Evolutionary conservation across 1,139 yeast species (phyloP).

Genomic region (Protomyces macrosporus): DNA sequence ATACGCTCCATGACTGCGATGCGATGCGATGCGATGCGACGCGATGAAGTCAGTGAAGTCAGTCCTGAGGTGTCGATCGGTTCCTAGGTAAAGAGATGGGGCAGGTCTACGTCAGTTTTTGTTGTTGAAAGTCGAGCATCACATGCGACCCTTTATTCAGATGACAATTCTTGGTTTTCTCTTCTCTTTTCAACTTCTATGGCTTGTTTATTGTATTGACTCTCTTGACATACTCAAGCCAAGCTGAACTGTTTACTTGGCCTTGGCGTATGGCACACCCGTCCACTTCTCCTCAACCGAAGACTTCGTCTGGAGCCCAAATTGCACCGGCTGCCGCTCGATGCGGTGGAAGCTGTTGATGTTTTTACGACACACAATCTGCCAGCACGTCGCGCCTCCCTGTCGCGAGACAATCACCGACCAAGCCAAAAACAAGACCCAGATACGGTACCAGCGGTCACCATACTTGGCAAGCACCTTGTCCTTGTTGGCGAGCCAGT

Average conservation of each 20-base stretch:
- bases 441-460: constrained; percentile 82
- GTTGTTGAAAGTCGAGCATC: not conserved
- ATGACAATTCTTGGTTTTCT: too few relatives aligned
- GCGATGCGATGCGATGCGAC: too few relatives aligned
- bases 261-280: constrained; percentile 16
- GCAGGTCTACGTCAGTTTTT: not conserved
- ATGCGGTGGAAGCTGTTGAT: constrained; percentile 77
- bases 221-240: not conserved
- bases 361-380: constrained; percentile 85
- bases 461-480: constrained; percentile 77
- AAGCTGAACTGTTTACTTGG: not conserved
- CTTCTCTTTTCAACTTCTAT: not conserved
- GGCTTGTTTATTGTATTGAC: not conserved
- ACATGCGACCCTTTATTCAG: not conserved
- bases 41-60: not conserved
- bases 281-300: constrained; percentile 14
- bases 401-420: constrained; percentile 84
- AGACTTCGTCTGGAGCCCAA: constrained; percentile 54
- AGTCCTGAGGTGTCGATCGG: not conserved
- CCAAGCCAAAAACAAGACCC: constrained; percentile 79
- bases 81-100: not conserved
- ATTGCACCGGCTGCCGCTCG: constrained; percentile 72
- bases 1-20: not conserved
- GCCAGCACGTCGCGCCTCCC: constrained; percentile 90
- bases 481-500: constrained; percentile 84